A percentile compares a stretch with the other conserved stretches of the same genome.
phyloP scores from a whole-genome alignment of 2,329 filamentous ascomycete species.

The Capronia coronata region DNA sequence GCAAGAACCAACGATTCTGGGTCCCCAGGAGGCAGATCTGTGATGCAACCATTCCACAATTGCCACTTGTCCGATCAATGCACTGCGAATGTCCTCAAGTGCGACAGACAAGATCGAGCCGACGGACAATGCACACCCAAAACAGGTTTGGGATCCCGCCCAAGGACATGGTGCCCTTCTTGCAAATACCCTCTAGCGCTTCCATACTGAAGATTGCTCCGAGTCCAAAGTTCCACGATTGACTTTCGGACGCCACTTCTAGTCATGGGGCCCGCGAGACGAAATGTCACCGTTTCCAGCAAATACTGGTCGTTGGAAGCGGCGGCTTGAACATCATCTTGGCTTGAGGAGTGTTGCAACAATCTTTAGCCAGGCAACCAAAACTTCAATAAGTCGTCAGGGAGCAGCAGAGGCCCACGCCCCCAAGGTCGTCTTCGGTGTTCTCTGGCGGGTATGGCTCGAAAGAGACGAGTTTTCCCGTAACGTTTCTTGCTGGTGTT shows the following conservation, averaged over 20 bases:
- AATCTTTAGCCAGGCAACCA: slow-evolving; percentile 31
- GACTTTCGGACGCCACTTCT: slow-evolving; percentile 8
- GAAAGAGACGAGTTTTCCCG: slow-evolving; percentile 33
- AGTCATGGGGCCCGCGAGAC: slow-evolving; percentile 6
- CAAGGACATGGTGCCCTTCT: slow-evolving; percentile 26
- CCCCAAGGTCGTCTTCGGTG: slow-evolving; percentile 40
- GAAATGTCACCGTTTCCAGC: neutral
- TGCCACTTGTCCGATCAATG: slow-evolving; percentile 25
- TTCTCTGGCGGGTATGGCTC: slow-evolving; percentile 37
- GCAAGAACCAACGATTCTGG: slow-evolving; percentile 14
- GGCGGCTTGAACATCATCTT: slow-evolving; percentile 23
- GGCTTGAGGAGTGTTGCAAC: slow-evolving; percentile 31
- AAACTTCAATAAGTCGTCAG: slow-evolving; percentile 31
- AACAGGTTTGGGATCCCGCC: slow-evolving; percentile 28
- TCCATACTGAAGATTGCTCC: slow-evolving; percentile 18
- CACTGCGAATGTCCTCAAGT: slow-evolving; percentile 16
- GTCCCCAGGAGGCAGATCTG: slow-evolving; percentile 28
- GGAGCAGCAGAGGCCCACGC: slow-evolving; percentile 40
- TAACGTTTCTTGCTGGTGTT: slow-evolving; percentile 39
- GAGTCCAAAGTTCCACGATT: slow-evolving; percentile 18
- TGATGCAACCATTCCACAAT: slow-evolving; percentile 24
- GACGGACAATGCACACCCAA: slow-evolving; percentile 15
- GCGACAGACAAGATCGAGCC: neutral
- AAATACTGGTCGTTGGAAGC: slow-evolving; percentile 9
- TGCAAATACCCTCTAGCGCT: slow-evolving; percentile 16